Evolutionary conservation across 345 rosid species (phyloP), one percentile per base, ranked within the genome.

Genomic region (Ceriops zippeliana): DNA sequence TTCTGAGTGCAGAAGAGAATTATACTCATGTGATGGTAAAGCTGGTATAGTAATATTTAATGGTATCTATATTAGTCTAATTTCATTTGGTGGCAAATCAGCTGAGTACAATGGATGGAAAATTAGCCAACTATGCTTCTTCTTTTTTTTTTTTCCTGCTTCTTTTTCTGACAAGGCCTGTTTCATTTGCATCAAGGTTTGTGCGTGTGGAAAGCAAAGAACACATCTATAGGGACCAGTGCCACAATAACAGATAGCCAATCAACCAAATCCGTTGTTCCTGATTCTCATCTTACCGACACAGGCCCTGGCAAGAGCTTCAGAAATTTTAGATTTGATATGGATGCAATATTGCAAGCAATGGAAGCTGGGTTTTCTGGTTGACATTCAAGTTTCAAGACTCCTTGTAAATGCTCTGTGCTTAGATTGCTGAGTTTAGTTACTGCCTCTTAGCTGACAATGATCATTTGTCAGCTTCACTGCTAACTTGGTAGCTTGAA

Each of bases 201-300:
- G 49, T 80, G 86, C 57, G 82, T 91, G 64, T 95, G 96, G 93
- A 95, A 90, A 85, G 96, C 93, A 28, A 95, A 72, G 88, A 80
- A 79, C 66, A 76, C 73, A 75, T 79, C 81, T 52, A 78, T 61
- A 32, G 99, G 92, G 66, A 85, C 73, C 70, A 70, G 80, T 76
- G 53, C 85, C 61, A 58, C 71, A 78, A 72, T 75, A 53, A 17
- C 49, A 56, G 96, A 89, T 79, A 76, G 64, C 78, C 91, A 87
- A 31, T 61, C 79, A 52, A 81, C 65, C 17, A 86, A 79, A 73
- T 73, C 80, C 52, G 78, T 16, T 58, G 9, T 80, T 32, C 7
- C 80, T 30, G 85, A 83, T 65, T 58, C 73, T 56, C 86, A 67
- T 60, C 79, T 89, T 54, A 82, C 84, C 71, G 84, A 86, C 57